Evolutionary conservation across 129 eudicot species (phyloP), one percentile per base, ranked within the genome.

Genomic region (Lactuca sativa): DNA sequence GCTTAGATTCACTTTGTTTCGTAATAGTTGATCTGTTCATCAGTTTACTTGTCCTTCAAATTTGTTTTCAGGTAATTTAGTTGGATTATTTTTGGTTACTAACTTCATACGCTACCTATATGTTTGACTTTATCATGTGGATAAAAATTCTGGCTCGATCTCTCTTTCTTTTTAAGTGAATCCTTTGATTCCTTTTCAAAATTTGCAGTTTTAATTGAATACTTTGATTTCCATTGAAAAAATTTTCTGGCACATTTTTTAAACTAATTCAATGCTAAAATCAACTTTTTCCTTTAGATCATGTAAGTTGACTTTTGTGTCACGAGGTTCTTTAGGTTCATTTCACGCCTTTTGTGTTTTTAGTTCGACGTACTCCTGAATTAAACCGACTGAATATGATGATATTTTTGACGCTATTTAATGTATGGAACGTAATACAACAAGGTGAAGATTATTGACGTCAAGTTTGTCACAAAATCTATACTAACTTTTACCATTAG

Each of bases 31-130:
- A 65, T 65, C 57, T 47, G 25, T 44, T 59, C 69, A 64, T 43
- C 36, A 17, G 33, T 63, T 18, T 18, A 43, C 54, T 48, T 14
- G 14, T 48, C 30, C 70, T 65, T 65, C 30, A 64, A 2, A 47
- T 47, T 47, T 2, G 52, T 64, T 37, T 65, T 65, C 43, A 49
- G 52, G 36, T 2, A 44, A 9, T 44, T 4, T 51, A 51, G 52
- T 3, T 51, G 30, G 59, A n/a, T 48, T 12, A 14, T 31, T 31
- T 66, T 5, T 66, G 58, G 31, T 21, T 31, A 47, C 52, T 9
- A 17, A n/a, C 72, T 33, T 67, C 62, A 67, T 14, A 55, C 38
- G 55, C 64, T 55, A 37, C 54, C 58, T 69, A 41, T 43, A 43
- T 70, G 56, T 57, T 70, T 70, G 44, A 70, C 57, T 56, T 56